Percentiles rank a stretch among this genome's conserved stretches.
These are phyloP conservation scores for Aspergillus conjunctus DNA, from an alignment of 495 filamentous ascomycete genomes.

Conservation along the genomic window DNA sequence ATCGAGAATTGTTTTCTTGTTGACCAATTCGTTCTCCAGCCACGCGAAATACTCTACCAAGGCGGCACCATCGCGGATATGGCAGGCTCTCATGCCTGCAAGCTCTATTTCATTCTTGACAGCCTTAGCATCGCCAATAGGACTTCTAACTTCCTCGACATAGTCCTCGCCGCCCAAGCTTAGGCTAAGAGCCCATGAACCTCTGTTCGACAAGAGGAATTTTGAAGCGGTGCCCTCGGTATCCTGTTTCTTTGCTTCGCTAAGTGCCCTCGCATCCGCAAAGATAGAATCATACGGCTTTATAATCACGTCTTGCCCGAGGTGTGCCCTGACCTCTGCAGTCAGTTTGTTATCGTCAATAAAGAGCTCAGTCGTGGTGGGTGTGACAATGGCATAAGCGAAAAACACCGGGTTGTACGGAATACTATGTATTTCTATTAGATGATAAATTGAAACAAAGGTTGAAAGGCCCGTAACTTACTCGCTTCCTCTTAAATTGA, in stretches of 20 bases:
- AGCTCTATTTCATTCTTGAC: constrained; percentile 93
- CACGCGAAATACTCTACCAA: constrained; percentile 93
- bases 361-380: constrained; percentile 79
- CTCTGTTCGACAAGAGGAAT: constrained; percentile 84
- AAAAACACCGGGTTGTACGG: constrained; percentile 99
- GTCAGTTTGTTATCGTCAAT: constrained; percentile 78
- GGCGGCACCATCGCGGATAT: constrained; percentile 92
- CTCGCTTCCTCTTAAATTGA: constrained; percentile 94
- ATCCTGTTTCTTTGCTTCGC: constrained; percentile 38
- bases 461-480: constrained; percentile 35
- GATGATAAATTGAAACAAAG: not conserved
- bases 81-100: constrained; percentile 90
- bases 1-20: constrained; percentile 72
- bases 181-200: constrained; percentile 90
- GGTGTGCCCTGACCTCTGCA: constrained; percentile 66
- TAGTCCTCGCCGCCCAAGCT: constrained; percentile 85
- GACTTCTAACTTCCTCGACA: constrained; percentile 85
- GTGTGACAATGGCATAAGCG: constrained; percentile 90
- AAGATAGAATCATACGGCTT: constrained; percentile 87
- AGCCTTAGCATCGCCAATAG: constrained; percentile 93
- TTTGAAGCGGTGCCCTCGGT: constrained; percentile 54
- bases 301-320: constrained; percentile 71
- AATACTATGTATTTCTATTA: constrained; percentile 57
- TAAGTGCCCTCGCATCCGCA: constrained; percentile 68
- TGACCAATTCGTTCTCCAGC: constrained; percentile 85